phyloP scores from a whole-genome alignment of 129 eudicot species.

The Saposhnikovia divaricata region DNA sequence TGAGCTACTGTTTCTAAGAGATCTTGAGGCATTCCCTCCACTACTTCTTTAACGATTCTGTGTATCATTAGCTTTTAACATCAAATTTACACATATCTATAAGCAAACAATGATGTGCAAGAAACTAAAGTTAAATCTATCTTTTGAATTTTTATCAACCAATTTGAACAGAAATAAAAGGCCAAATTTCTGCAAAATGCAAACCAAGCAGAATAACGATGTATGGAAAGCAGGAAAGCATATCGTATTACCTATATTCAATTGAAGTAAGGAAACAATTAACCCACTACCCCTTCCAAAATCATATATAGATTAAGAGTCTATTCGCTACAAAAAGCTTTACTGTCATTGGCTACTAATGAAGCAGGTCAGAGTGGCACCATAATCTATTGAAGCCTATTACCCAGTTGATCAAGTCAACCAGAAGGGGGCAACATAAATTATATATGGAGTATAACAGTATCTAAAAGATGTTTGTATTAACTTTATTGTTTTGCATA shows the following conservation, averaged over 20 bases:
- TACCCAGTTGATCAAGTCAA: neutral
- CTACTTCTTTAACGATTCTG: constrained; percentile 58
- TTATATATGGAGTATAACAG: too few relatives aligned
- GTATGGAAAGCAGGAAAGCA: neutral
- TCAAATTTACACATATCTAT: neutral
- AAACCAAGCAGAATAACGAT: neutral
- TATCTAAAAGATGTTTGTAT: neutral
- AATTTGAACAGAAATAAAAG: neutral
- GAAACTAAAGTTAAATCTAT: neutral
- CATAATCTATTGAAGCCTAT: neutral
- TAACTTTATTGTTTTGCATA: too few relatives aligned
- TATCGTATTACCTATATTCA: neutral
- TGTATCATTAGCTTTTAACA: constrained; percentile 11
- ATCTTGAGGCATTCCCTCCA: constrained; percentile 65
- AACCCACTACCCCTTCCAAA: neutral
- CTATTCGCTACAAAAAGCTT: neutral
- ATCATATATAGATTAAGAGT: neutral
- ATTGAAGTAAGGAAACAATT: neutral
- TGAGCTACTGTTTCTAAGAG: constrained; percentile 77
- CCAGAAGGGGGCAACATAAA: neutral
- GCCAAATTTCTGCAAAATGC: neutral
- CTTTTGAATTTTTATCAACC: neutral
- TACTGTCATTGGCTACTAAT: neutral
- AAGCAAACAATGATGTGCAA: neutral
- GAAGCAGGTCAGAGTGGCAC: neutral